Percentiles rank a stretch among this genome's conserved stretches.
These are phyloP conservation scores for Talaromyces thailandensis DNA, from an alignment of 495 filamentous ascomycete species.

Conservation along the genomic window DNA sequence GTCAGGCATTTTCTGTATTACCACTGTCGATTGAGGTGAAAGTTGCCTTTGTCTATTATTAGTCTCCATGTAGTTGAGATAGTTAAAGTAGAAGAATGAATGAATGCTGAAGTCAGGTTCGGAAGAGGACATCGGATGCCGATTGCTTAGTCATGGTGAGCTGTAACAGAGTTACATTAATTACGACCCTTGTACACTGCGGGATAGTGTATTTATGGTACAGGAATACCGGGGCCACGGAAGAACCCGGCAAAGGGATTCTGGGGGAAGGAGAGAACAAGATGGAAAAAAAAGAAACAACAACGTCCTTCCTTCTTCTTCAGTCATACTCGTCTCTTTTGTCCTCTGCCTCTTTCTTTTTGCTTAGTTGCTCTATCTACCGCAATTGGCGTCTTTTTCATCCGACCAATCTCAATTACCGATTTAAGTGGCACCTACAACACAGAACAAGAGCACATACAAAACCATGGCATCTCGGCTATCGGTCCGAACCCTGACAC, in stretches of 20 bases:
- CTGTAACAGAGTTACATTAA: not conserved
- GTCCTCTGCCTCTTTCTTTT: not conserved
- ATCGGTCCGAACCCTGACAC: constrained; percentile 8
- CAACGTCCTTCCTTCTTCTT: not conserved
- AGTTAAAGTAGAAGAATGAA: too few species aligned
- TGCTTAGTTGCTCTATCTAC: not conserved
- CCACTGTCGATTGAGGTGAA: too few species aligned
- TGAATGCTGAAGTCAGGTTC: constrained; percentile 11
- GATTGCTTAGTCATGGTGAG: not conserved
- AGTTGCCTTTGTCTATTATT: too few species aligned
- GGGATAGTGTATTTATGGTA: not conserved
- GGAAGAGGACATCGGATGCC: not conserved
- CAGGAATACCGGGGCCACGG: not conserved
- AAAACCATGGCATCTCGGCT: constrained; percentile 6
- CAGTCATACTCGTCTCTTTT: not conserved
- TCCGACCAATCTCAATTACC: not conserved
- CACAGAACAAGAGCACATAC: not conserved
- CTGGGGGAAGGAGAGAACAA: not conserved
- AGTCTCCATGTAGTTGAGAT: too few species aligned
- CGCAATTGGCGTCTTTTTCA: not conserved
- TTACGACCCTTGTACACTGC: not conserved
- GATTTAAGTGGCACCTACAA: not conserved
- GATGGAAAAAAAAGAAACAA: not conserved
- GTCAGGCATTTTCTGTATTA: too few species aligned
- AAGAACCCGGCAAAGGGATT: not conserved